Conservation (phyloP, 768 basidiomycete species). For the Lyophyllum atratum region DNA sequence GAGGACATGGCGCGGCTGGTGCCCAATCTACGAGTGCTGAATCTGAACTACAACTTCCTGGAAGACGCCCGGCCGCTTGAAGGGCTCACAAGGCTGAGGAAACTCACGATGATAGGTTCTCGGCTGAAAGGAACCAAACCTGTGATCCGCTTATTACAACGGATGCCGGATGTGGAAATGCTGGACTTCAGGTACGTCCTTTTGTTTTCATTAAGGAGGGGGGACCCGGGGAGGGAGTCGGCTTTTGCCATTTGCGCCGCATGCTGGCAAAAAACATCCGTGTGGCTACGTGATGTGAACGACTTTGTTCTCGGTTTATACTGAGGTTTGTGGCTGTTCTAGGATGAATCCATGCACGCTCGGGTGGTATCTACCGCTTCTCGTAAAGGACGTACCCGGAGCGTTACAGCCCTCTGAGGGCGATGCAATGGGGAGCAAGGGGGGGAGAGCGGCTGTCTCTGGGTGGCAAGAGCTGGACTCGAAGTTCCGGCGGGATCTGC, state of each 20-base stretch:
- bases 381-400: slow-evolving; percentile 68
- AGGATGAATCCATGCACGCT: slow-evolving; percentile 97
- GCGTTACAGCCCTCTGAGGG: slow-evolving; percentile 64
- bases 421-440: slow-evolving; percentile 21
- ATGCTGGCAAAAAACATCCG: slow-evolving; percentile 11
- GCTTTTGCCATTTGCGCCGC: slow-evolving; percentile 2
- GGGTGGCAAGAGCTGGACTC: slow-evolving; percentile 80
- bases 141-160: slow-evolving; percentile 69
- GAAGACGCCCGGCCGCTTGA: slow-evolving; percentile 68
- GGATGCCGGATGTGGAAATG: slow-evolving; percentile 83
- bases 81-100: slow-evolving; percentile 75
- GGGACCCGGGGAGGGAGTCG: not conserved
- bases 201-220: slow-evolving; percentile 15
- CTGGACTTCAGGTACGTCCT: slow-evolving; percentile 77
- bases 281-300: not conserved
- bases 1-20: slow-evolving; percentile 58
- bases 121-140: slow-evolving; percentile 74
- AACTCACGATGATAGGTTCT: slow-evolving; percentile 85
- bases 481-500: slow-evolving; percentile 87
- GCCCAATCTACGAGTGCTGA: slow-evolving; percentile 89
- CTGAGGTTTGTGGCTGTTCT: slow-evolving; percentile 12
- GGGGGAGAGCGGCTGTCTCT: slow-evolving; percentile 24
- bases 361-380: slow-evolving; percentile 91
- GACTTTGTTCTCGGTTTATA: slow-evolving; percentile 5
- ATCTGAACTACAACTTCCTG: slow-evolving; percentile 97